phyloP scores from a whole-genome alignment of 805 yeast genomes.

The Nakazawaea sp. region DNA sequence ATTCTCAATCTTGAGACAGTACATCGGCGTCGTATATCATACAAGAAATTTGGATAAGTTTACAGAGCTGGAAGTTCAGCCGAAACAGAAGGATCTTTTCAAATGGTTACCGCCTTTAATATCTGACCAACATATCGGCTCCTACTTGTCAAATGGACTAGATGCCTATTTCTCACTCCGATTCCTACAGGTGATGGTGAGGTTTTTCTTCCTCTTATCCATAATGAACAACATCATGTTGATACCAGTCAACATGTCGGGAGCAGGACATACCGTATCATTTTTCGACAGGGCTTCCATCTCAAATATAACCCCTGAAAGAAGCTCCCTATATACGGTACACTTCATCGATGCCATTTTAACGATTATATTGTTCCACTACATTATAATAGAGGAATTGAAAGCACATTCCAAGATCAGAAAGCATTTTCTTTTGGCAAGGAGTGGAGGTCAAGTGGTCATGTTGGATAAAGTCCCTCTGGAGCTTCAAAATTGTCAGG shows the following conservation, averaged over 20 bases:
- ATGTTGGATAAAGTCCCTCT: constrained; percentile 42
- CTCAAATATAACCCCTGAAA: constrained; percentile 52
- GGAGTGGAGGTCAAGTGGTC: not conserved
- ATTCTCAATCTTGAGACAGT: constrained; percentile 30
- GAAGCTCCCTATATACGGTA: constrained; percentile 44
- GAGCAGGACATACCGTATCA: constrained; percentile 14
- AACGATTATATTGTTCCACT: constrained; percentile 50
- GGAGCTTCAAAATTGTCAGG: constrained; percentile 19
- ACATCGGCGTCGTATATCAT: constrained; percentile 41
- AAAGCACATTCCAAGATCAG: constrained; percentile 12
- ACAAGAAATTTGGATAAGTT: constrained; percentile 31
- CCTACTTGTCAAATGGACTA: constrained; percentile 48
- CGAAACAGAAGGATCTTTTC: constrained; percentile 34
- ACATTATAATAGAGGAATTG: constrained; percentile 50
- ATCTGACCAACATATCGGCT: constrained; percentile 27
- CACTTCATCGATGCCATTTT: constrained; percentile 58
- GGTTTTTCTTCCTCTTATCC: constrained; percentile 47
- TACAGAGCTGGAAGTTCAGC: constrained; percentile 25
- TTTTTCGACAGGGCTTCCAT: constrained; percentile 59
- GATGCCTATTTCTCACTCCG: constrained; percentile 74
- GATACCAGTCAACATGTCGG: constrained; percentile 54
- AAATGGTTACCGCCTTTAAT: constrained; percentile 49
- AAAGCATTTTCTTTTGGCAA: not conserved
- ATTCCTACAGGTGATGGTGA: constrained; percentile 43
- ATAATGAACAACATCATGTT: constrained; percentile 50